A percentile compares a stretch with the other conserved stretches of the same genome.
Evolutionary conservation across 257 asterid genomes (phyloP).

Genomic region (Ajuga chamaepitys): DNA sequence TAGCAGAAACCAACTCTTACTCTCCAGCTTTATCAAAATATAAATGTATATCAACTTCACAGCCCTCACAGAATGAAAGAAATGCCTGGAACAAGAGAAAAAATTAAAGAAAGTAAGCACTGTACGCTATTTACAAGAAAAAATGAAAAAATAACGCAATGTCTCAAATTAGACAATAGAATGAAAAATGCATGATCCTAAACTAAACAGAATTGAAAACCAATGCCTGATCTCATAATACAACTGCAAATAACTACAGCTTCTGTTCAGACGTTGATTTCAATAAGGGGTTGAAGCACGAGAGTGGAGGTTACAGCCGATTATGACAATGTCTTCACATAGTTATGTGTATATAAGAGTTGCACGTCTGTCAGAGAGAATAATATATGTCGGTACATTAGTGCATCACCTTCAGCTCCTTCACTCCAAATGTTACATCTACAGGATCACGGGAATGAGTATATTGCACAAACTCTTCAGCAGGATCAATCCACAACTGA

Average conservation of each 20-base stretch:
- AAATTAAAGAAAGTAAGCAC: slow-evolving; percentile 3
- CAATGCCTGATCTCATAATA: neutral
- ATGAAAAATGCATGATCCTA: neutral
- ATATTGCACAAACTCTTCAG: slow-evolving; percentile 89
- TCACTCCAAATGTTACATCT: slow-evolving; percentile 92
- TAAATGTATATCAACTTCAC: slow-evolving; percentile 87
- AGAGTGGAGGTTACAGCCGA: neutral
- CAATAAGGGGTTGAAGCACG: slow-evolving; percentile 11
- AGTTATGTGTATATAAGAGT: neutral
- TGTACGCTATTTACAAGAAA: neutral
- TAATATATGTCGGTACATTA: neutral
- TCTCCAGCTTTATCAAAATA: slow-evolving; percentile 96
- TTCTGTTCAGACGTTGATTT: neutral
- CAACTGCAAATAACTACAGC: neutral
- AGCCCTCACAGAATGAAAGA: slow-evolving; percentile 89
- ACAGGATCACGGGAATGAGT: slow-evolving; percentile 76
- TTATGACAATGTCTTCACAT: neutral
- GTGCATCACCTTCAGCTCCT: slow-evolving; percentile 75
- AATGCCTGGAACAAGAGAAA: slow-evolving; percentile 67
- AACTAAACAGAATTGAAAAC: neutral
- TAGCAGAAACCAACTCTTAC: slow-evolving; percentile 46
- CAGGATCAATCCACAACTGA: slow-evolving; percentile 96
- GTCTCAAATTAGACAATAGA: neutral
- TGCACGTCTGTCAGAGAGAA: neutral
- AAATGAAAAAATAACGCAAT: neutral